phyloP scores from a whole-genome alignment of 108 stramenopile species.

The Nitzschia palea region DNA sequence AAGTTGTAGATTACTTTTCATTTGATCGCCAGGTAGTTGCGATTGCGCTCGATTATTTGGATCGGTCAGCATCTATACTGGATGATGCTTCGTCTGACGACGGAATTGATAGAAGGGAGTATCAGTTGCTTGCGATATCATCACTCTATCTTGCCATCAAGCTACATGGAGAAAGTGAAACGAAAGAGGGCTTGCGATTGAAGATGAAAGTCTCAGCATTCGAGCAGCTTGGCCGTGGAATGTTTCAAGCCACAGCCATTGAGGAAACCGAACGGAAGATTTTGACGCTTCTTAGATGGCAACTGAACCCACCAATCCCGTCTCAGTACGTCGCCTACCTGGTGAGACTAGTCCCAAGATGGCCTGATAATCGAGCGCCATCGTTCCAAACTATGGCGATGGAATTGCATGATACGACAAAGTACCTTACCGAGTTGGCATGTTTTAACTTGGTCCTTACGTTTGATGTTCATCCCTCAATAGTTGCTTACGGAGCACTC shows the following conservation, averaged over 20 bases:
- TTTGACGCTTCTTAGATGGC: slow-evolving; percentile 52
- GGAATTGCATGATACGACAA: slow-evolving; percentile 39
- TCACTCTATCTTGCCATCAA: slow-evolving; percentile 70
- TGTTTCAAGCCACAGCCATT: slow-evolving; percentile 60
- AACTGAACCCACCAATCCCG: slow-evolving; percentile 52
- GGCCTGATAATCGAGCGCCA: slow-evolving; percentile 2
- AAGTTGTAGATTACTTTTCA: slow-evolving; percentile 59
- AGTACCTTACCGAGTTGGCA: slow-evolving; percentile 59
- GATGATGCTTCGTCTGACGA: slow-evolving; percentile 3
- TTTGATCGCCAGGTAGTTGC: slow-evolving; percentile 69
- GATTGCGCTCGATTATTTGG: slow-evolving; percentile 53
- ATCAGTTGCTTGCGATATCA: slow-evolving; percentile 62
- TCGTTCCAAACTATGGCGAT: not conserved
- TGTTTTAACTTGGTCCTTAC: slow-evolving; percentile 41
- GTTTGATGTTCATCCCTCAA: slow-evolving; percentile 39
- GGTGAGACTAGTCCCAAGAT: slow-evolving; percentile 36
- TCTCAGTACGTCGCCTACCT: slow-evolving; percentile 41
- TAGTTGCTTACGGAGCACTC: slow-evolving; percentile 60
- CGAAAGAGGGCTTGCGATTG: slow-evolving; percentile 29
- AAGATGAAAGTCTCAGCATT: slow-evolving; percentile 55
- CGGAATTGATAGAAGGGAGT: slow-evolving; percentile 22
- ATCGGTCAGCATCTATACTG: slow-evolving; percentile 43
- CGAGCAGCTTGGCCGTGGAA: slow-evolving; percentile 69
- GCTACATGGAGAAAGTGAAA: slow-evolving; percentile 57
- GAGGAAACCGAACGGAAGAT: slow-evolving; percentile 56